Base-by-base conservation (phyloP, 371 early-diverging fungal genomes). In the Coemansia sp. region DNA sequence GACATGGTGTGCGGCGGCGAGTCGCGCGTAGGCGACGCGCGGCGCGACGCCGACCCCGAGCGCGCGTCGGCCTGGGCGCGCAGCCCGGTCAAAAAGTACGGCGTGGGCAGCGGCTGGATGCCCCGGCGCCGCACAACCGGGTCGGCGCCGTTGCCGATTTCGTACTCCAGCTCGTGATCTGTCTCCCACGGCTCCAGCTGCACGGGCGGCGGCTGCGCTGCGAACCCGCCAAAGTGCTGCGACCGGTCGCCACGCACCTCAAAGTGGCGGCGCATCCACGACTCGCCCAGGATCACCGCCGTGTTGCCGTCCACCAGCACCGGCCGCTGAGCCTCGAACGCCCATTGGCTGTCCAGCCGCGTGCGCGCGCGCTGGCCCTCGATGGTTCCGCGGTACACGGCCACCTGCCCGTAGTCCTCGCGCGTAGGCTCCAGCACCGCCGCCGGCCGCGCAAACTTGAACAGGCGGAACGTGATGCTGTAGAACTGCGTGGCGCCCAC, bases 321-420 rank as follows among this genome's bases (percentile, higher is more conserved):
- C 10, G 81, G 69, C 2, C 63, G 40, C 30, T 77, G 42, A 4
- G 81, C 62, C 48, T 72, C 77, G 55, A 80, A 80, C 47, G 65
- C 55, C 66, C 62, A 77, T n/a, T 66, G 55, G 39, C 57, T 70
- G 61, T 80, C 80, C 14, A 80, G 50, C 6, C 70, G 52, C 39
- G 49, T 53, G 16, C 69, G 51, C 14, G 75, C 61, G 1, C 69
- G 59, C 56, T 79, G 80, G 38, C 81, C 80, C 8, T 61, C 76
- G 30, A 80, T 62, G 5, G 81, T 76, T 36, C 80, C 81, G 31
- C 63, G 60, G 68, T 80, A 80, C 16, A 78, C 51, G 12, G 81
- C 80, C 33, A 76, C 66, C 60, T 79, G 80, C 1, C 77, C 81
- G 47, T 81, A 80, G 56, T 80, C 80, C 57, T 80, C 80, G 54